These are phyloP conservation scores for Apiotrichum laibachii DNA, from an alignment of 1,284 basidiomycete species.

Conservation along the genomic window DNA sequence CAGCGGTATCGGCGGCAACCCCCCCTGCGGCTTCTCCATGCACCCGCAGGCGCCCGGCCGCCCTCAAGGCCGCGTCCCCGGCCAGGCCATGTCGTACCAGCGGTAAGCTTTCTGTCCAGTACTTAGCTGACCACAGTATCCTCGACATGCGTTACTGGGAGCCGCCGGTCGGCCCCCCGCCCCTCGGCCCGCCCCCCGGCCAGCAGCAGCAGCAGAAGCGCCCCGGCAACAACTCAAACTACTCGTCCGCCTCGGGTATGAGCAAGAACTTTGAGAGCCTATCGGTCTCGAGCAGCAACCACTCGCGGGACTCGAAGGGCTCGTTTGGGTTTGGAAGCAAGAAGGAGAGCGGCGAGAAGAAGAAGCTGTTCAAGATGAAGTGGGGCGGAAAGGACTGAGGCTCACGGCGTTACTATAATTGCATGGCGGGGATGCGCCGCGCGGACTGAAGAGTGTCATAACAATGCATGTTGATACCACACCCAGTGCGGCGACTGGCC, in stretches of 20 bases:
- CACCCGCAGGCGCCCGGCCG: conserved; percentile 48
- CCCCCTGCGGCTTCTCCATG: conserved; percentile 67
- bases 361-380: conserved; percentile 64
- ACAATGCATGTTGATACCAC: conserved; percentile 11
- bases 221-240: conserved; percentile 15
- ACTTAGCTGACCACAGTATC: conserved; percentile 28
- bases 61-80: conserved; percentile 58
- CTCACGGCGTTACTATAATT: neutral
- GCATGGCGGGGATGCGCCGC: neutral
- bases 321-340: conserved; percentile 45
- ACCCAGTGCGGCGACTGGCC: neutral
- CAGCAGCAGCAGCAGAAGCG: conserved; percentile 35
- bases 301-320: conserved; percentile 6
- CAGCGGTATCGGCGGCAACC: conserved; percentile 64
- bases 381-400: conserved; percentile 25
- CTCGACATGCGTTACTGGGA: conserved; percentile 49
- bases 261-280: conserved; percentile 18
- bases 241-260: conserved; percentile 20
- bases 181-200: conserved; percentile 37
- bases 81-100: conserved; percentile 68
- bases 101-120: conserved; percentile 45
- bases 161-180: conserved; percentile 48
- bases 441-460: neutral
- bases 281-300: conserved; percentile 10
- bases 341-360: conserved; percentile 58